Percentiles rank a stretch among this genome's conserved stretches.
Conservation (phyloP, 768 basidiomycete genomes). For the Pulveroboletus sp. region DNA sequence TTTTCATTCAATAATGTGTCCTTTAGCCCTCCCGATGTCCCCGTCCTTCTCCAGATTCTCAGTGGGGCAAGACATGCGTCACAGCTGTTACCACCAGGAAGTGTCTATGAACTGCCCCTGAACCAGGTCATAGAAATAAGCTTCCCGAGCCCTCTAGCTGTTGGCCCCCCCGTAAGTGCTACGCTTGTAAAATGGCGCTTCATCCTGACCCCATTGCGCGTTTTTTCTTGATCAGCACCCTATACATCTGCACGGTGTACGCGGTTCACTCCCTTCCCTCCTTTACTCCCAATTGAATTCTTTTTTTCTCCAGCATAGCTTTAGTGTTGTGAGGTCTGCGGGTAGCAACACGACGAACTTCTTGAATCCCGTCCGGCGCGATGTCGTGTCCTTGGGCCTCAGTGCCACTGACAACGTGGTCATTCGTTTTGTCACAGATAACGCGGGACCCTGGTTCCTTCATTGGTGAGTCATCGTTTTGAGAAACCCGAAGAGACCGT, state of each 20-base stretch:
- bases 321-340: conserved; percentile 34
- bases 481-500: neutral
- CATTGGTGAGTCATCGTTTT: conserved; percentile 31
- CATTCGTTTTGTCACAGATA: conserved; percentile 59
- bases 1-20: conserved; percentile 28
- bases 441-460: conserved; percentile 59
- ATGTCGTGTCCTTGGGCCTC: conserved; percentile 27
- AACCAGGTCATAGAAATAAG: conserved; percentile 45
- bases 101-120: conserved; percentile 41
- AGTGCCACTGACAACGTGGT: conserved; percentile 40
- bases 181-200: neutral
- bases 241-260: conserved; percentile 39
- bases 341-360: conserved; percentile 31
- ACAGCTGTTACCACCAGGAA: conserved; percentile 46
- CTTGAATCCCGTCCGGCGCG: conserved; percentile 34
- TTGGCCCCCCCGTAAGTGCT: conserved; percentile 30
- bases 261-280: conserved; percentile 3
- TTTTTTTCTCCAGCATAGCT: conserved; percentile 27
- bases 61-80: conserved; percentile 45
- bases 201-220: neutral
- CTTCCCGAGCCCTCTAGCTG: conserved; percentile 32
- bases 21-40: conserved; percentile 38
- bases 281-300: neutral
- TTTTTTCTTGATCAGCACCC: conserved; percentile 29
- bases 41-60: conserved; percentile 56